Base-by-base conservation (phyloP, 176 grass and related monocot species). In the Triticum timopheevii region DNA sequence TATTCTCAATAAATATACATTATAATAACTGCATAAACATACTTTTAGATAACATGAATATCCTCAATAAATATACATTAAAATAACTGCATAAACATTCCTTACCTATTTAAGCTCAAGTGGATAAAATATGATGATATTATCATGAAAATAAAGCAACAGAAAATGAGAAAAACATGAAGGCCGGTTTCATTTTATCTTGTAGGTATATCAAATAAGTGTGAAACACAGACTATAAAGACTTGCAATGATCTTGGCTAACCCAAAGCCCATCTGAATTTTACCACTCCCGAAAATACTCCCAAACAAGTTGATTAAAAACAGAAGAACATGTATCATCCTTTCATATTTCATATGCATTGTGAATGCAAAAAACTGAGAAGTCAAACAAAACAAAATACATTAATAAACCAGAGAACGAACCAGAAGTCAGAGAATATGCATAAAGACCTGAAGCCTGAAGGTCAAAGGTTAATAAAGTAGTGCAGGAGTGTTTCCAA, bases 361-460 rank as follows among this genome's bases (percentile, higher is more conserved):
- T 42, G 71, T 64, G 76, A 40, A 70, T 15, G 13, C 72, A 86
- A 64, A 52, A 75, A 75, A 49, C 40, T 23, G 3, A 75, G 23
- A 72, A 52, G 72, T 78, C 49, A 86, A 86, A 77, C 73, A 69
- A 86, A 86, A 82, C 59, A 64, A 31, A 78, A 13, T 9, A 17
- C 8, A 27, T 44, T 62, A 73, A 59, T 10, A 82, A 78, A 62
- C 22, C 61, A 90, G 12, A 62, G 31, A 72, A 64, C 64, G 39
- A 90, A 82, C 39, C 7, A 64, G 68, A 89, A 89, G 56, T 78
- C 44, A 86, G 61, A 85, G 73, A 72, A 62, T 63, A 90, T 58
- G 62, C 68, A 89, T 73, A 86, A 86, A 50, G 30, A 90, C 78
- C 28, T 54, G 34, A 73, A 83, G 31, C 78, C 28, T 42, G 34